phyloP scores from a whole-genome alignment of 2,329 filamentous ascomycete species.

The Metarhizium guizhouense region DNA sequence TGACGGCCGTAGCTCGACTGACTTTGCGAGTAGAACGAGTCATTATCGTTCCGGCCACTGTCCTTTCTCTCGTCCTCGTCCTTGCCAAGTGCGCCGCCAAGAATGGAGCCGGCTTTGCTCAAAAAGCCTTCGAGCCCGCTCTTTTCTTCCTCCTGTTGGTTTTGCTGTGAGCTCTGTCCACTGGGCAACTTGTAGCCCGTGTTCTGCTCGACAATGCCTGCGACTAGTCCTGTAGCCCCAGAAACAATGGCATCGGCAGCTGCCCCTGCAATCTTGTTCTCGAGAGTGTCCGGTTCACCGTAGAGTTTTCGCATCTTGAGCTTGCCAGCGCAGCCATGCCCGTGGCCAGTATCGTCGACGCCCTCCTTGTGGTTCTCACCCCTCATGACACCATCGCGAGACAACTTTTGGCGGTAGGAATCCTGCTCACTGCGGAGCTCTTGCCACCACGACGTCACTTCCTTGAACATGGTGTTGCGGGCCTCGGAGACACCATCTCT shows the following conservation, averaged over 20 bases:
- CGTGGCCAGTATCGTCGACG: conserved; percentile 73
- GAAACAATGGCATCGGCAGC: conserved; percentile 49
- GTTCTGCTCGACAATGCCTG: conserved; percentile 35
- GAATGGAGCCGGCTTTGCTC: conserved; percentile 57
- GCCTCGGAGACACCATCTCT: conserved; percentile 64
- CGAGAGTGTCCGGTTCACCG: conserved; percentile 36
- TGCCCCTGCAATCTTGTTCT: conserved; percentile 47
- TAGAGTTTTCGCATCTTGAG: conserved; percentile 67
- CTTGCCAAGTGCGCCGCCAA: conserved; percentile 51
- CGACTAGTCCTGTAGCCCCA: conserved; percentile 46
- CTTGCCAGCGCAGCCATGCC: conserved; percentile 73
- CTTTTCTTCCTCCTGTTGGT: conserved; percentile 48
- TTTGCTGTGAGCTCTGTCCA: conserved; percentile 14
- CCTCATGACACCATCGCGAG: conserved; percentile 64
- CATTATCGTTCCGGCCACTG: conserved; percentile 43
- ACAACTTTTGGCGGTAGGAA: conserved; percentile 65
- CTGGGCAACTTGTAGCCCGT: conserved; percentile 33
- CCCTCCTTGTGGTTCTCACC: conserved; percentile 83
- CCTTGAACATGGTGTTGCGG: conserved; percentile 67
- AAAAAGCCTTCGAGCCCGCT: conserved; percentile 63
- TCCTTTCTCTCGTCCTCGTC: conserved; percentile 46
- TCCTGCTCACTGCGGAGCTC: conserved; percentile 53
- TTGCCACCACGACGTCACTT: conserved; percentile 76
- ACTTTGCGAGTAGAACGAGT: conserved; percentile 53
- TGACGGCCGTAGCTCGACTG: conserved; percentile 53